Evolutionary conservation across 1,284 basidiomycete genomes (phyloP), one percentile per base, ranked within the genome.

Genomic region (Singerocomus rubriflavus): DNA sequence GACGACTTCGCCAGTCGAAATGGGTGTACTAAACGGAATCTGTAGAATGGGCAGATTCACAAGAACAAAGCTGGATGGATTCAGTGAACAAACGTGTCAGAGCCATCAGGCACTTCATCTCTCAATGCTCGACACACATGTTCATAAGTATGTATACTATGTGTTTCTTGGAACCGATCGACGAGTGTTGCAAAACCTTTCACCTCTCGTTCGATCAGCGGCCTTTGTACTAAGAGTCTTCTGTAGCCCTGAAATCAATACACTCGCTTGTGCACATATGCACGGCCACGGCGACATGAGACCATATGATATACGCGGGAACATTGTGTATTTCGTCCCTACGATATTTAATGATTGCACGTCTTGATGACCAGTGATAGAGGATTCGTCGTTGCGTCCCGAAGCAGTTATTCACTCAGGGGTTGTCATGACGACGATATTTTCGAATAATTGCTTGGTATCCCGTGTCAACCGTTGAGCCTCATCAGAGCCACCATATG

Each of bases 21-120:
- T 32, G 17, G 16, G 11, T n/a, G 9, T 36, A 12, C 49, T 62
- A 5, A 66, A 4, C 8, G 9, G 6, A n/a, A 29, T 4, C 2
- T 17, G 14, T 42, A 67, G 63, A 67, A 67, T 38, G 63, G 63
- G 5, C 62, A 48, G 16, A 59, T 67, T 29, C 64, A 65, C 51
- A 67, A 57, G 21, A 16, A 37, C 16, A 53, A 50, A 12, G 17
- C 45, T 9, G 30, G 16, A 9, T 38, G 37, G n/a, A 38, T 36
- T 35, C 35, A 35, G 16, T 51, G 12, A 44, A 37, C 13, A 5
- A 8, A 32, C n/a, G 8, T 40, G 25, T 16, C 21, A 11, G 32
- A 42, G 3, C n/a, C 9, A 36, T 37, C 34, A 11, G 51, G 7
- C 5, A 4, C 12, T 41, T 14, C 10, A 38, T 25, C 25, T 43